Evolutionary conservation across 768 basidiomycete species (phyloP), one percentile per base, ranked within the genome.

Genomic region (Cantharellus cinnabarinus): DNA sequence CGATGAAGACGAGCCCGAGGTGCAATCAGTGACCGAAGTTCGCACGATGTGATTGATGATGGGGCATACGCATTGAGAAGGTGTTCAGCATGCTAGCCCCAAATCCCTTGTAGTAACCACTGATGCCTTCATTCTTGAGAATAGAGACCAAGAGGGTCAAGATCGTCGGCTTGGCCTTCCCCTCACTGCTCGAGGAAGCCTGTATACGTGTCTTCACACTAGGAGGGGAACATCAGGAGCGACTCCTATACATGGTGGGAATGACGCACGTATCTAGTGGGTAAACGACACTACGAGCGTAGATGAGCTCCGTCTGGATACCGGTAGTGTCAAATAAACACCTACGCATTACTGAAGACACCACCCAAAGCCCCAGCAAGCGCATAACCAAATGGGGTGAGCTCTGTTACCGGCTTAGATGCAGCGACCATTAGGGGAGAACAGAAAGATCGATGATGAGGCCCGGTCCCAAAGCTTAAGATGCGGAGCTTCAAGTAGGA

Each of bases 51-150:
- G 20, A 29, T 29, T 61, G 48, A 38, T 44, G 4, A 4, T 56
- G 40, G 3, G 34, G 78, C 89, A 66, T 67, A 91, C 94, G 91
- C 81, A 85, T 87, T 42, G 90, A 94, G 70, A 99, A 99, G 1
- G 90, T 95, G 70, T 95, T 97, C 64, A 98, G 73, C 94, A 98
- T 98, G 48, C 88, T 97, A 34, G 95, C 95, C 41, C 81, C 77
- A 68, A 97, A 99, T 2, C 95, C 95, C 50, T 82, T 78, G 71
- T 94, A 99, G 67, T 81, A 81, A 0, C 91, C 95, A 3, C 66
- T 59, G 58, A 95, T 63, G 0, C 95, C 94, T 62, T 97, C 90
- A 60, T 81, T 79, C 64, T 76, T 78, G 67, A 88, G 75, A 61
- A 97, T 83, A 66, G 76, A 74, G 57, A 80, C 62, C 42, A 97